Base-by-base conservation (phyloP, 2,329 filamentous ascomycete species). In the Sclerotinia trifoliorum region DNA sequence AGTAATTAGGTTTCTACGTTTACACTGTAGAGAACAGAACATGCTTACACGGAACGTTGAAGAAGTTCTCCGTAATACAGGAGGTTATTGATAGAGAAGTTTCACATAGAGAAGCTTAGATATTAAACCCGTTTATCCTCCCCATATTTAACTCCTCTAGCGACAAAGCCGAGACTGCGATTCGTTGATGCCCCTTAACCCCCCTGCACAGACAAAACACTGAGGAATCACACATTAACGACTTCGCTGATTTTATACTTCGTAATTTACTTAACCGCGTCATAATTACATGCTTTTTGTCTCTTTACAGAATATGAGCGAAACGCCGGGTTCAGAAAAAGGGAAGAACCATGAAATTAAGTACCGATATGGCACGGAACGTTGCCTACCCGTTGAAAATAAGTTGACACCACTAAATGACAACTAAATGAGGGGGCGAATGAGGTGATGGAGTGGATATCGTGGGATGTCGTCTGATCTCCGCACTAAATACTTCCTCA, bases 401-500 rank as follows among this genome's bases (percentile, higher is more conserved):
- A 44, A 48, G 26, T 58, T 39, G 39, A 49, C 63, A 39, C 42
- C 19, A n/a, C 46, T 39, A 65, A 55, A 55, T 56, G 62, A 65
- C 13, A 42, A 42, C 39, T 15, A 60, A 44, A 44, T 24, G 39
- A 44, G n/a, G 29, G 49, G 21, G 63, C 7, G 42, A 42, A 49
- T 58, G 32, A 42, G 24, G 42, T 49, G 48, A n/a, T 65, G 48
- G 46, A 65, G 49, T 65, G 62, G 62, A 55, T 13, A 29, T 46
- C 19, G 26, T 52, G n/a, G 32, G 39, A 60, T 58, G 1, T 39
- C 52, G n/a, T 35, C 52, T 35, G 17, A 35, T 19, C 52, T 66
- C 35, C 26, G 8, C 21, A 51, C 61, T 66, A 66, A 52, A 66
- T 66, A 62, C 65, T 51, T 66, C 29, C 24, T n/a, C 32, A 26